Evolutionary conservation across 139 green algal genomes (phyloP).

Genomic region (Deuterostichococcus epilithicus): DNA sequence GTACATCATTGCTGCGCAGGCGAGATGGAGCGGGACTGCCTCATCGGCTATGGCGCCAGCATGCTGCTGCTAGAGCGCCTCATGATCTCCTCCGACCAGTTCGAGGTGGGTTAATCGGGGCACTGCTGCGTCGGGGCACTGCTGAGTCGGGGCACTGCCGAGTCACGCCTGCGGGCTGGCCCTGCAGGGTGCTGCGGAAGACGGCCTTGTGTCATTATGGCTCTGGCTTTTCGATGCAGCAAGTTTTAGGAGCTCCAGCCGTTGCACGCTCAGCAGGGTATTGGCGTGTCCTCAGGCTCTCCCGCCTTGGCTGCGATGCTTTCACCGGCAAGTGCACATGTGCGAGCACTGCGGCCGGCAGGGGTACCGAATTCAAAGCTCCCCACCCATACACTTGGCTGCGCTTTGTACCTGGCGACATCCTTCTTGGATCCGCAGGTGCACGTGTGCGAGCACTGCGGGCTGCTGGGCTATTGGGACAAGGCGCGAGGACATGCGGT

Average conservation of each 20-base stretch:
- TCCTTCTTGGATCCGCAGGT: conserved; percentile 24
- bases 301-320: no score
- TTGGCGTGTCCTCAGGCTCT: no score
- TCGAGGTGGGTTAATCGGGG: conserved; percentile 50
- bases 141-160: background rate
- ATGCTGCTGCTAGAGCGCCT: conserved; percentile 96
- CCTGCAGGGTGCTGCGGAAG: no score
- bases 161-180: background rate
- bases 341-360: conserved; percentile 92
- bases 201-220: no score
- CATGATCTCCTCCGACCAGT: conserved; percentile 95
- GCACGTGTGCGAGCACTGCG: conserved; percentile 93
- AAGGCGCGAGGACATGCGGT: conserved; percentile 55
- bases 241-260: no score
- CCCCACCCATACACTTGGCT: no score
- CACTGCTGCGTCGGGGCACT: background rate
- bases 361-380: conserved; percentile 63
- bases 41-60: conserved; percentile 87
- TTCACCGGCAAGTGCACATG: conserved; percentile 81
- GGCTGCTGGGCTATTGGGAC: conserved; percentile 91
- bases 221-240: no score
- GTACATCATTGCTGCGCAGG: conserved; percentile 6
- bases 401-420: no score
- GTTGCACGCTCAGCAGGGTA: no score
- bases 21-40: conserved; percentile 99